A percentile compares a stretch with the other conserved stretches of the same genome.
Evolutionary conservation across 208 protist genomes (phyloP).

Genomic region (Kentomonas sorsogonicus): DNA sequence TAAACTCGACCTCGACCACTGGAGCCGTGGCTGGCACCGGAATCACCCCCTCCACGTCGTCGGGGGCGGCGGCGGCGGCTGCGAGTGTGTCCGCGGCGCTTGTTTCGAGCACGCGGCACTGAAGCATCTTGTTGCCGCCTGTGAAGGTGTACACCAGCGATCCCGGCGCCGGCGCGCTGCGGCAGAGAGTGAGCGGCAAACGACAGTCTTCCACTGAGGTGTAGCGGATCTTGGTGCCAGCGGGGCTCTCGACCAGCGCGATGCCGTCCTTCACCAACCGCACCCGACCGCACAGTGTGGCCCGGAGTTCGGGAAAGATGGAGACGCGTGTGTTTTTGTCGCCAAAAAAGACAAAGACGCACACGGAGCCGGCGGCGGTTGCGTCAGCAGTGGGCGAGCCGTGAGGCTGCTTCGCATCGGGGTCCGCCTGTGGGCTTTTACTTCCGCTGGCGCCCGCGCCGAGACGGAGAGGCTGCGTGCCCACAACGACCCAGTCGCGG

Average conservation of each 20-base stretch:
- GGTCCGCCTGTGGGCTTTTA: too few relatives aligned
- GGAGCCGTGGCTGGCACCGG: too few relatives aligned
- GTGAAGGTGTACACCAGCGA: background rate
- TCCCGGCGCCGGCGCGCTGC: background rate
- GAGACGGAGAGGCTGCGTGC: slow-evolving; percentile 24
- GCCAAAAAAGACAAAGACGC: slow-evolving; percentile 79
- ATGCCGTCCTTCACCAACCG: too few relatives aligned
- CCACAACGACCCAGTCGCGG: slow-evolving; percentile 76
- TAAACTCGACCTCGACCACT: too few relatives aligned
- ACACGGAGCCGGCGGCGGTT: slow-evolving; percentile 21
- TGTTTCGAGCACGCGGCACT: too few relatives aligned
- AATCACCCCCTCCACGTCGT: too few relatives aligned
- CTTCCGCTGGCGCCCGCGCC: background rate
- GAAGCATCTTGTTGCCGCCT: slow-evolving; percentile 12
- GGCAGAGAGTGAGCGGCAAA: slow-evolving; percentile 49
- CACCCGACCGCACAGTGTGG: slow-evolving; percentile 25
- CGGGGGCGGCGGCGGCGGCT: too few relatives aligned
- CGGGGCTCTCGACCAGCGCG: slow-evolving; percentile 34
- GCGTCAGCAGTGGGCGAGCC: too few relatives aligned
- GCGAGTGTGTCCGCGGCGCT: too few relatives aligned
- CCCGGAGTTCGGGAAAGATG: slow-evolving; percentile 53
- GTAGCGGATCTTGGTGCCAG: slow-evolving; percentile 28
- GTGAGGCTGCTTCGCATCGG: too few relatives aligned
- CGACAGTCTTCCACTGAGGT: slow-evolving; percentile 72
- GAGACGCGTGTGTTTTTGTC: slow-evolving; percentile 45